phyloP scores from a whole-genome alignment of 805 yeast species.

The Kurtzmaniella fragi region DNA sequence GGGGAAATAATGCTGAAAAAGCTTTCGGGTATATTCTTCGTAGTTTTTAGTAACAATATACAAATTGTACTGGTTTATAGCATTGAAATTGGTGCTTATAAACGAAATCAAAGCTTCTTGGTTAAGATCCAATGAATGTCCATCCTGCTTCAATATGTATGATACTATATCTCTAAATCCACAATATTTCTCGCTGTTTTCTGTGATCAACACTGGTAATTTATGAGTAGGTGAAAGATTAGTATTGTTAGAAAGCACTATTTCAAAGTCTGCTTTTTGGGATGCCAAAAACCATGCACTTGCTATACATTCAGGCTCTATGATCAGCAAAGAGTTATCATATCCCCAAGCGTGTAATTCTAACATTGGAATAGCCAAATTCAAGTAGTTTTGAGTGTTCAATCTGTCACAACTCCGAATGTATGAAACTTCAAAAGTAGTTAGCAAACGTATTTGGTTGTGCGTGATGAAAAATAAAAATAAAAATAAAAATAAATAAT shows the following conservation, averaged over 20 bases:
- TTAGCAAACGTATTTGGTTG: too few species aligned
- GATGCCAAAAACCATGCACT: slow-evolving; percentile 30
- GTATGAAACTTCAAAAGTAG: too few species aligned
- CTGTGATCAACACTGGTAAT: slow-evolving; percentile 43
- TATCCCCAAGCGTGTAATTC: slow-evolving; percentile 55
- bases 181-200: slow-evolving; percentile 9
- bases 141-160: slow-evolving; percentile 7
- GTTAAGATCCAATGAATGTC: slow-evolving; percentile 5
- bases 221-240: slow-evolving; percentile 44
- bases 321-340: slow-evolving; percentile 31
- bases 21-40: slow-evolving; percentile 52
- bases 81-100: slow-evolving; percentile 35
- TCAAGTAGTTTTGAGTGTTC: too few species aligned
- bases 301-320: slow-evolving; percentile 52
- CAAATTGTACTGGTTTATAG: slow-evolving; percentile 52
- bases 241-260: slow-evolving; percentile 57
- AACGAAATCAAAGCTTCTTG: slow-evolving; percentile 30
- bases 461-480: too few species aligned
- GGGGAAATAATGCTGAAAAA: slow-evolving; percentile 50
- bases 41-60: slow-evolving; percentile 56
- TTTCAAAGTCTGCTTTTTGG: slow-evolving; percentile 12
- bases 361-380: slow-evolving; percentile 10
- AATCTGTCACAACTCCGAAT: too few species aligned
- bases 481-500: too few species aligned
- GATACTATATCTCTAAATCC: slow-evolving; percentile 14